phyloP scores from a whole-genome alignment of 164 flowering plant species.

The Houttuynia cordata region DNA sequence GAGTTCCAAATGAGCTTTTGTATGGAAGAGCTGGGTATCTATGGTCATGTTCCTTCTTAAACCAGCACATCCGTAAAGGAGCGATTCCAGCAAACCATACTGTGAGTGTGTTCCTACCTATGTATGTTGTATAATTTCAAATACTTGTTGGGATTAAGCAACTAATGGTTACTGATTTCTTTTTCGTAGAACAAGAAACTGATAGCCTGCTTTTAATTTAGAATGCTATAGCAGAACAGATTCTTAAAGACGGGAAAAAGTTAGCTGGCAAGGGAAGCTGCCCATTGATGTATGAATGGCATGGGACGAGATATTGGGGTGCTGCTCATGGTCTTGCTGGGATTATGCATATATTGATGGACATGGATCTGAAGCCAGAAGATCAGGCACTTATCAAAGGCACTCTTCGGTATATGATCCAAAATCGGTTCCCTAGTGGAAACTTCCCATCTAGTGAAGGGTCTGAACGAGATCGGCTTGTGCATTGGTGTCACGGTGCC shows the following conservation, averaged over 20 bases:
- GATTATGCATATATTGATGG: slow-evolving; percentile 65
- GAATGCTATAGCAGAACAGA: slow-evolving; percentile 27
- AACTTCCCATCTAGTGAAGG: slow-evolving; percentile 74
- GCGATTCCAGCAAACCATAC: slow-evolving; percentile 22
- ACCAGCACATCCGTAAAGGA: slow-evolving; percentile 33
- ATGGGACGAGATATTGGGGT: slow-evolving; percentile 59
- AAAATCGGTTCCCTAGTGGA: slow-evolving; percentile 58
- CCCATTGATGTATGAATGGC: slow-evolving; percentile 61
- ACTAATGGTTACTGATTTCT: too few species aligned
- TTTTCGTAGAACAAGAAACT: neutral
- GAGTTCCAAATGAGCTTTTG: slow-evolving; percentile 41
- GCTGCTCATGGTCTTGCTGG: slow-evolving; percentile 90
- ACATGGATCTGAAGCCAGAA: slow-evolving; percentile 49
- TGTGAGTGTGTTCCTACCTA: slow-evolving; percentile 15
- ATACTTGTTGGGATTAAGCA: neutral
- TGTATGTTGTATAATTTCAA: neutral
- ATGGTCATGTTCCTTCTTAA: slow-evolving; percentile 45
- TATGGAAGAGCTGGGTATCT: slow-evolving; percentile 50
- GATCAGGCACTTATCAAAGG: slow-evolving; percentile 52
- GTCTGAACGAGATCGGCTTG: slow-evolving; percentile 41
- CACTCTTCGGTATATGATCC: slow-evolving; percentile 62
- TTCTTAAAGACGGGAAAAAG: slow-evolving; percentile 34
- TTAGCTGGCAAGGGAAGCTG: slow-evolving; percentile 23
- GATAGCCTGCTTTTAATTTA: neutral
- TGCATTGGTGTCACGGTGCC: slow-evolving; percentile 92